phyloP scores from a whole-genome alignment of 2,329 filamentous ascomycete species.

The Didymella pomorum region DNA sequence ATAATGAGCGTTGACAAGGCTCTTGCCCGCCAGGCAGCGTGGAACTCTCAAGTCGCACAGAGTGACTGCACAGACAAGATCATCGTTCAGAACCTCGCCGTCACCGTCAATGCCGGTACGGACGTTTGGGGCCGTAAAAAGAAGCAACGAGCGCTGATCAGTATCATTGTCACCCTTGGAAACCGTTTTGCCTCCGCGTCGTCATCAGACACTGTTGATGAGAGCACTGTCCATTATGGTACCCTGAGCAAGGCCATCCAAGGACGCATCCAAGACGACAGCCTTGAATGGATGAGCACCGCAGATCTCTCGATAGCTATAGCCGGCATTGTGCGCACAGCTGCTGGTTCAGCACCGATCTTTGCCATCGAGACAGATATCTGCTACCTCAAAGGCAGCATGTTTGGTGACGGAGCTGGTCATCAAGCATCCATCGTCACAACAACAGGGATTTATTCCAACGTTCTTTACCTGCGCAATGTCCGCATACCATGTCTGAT shows the following conservation, averaged over 20 bases:
- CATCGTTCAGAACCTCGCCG: constrained; percentile 68
- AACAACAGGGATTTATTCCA: constrained; percentile 28
- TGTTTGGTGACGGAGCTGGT: constrained; percentile 69
- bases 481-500: constrained; percentile 72
- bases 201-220: constrained; percentile 65
- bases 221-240: constrained; percentile 80
- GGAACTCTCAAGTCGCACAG: constrained; percentile 32
- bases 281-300: constrained; percentile 35
- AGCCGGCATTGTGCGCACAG: constrained; percentile 27
- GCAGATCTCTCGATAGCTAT: constrained; percentile 30
- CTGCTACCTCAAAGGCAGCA: constrained; percentile 71
- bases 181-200: constrained; percentile 67
- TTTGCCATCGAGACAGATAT: constrained; percentile 62
- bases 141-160: constrained; percentile 69
- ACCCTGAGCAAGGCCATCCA: constrained; percentile 72
- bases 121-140: constrained; percentile 75
- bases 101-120: constrained; percentile 63
- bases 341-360: constrained; percentile 39
- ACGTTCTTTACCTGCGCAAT: constrained; percentile 61
- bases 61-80: constrained; percentile 55
- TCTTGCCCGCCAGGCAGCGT: constrained; percentile 29
- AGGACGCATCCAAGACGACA: constrained; percentile 51
- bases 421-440: constrained; percentile 51
- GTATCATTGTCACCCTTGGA: constrained; percentile 65
- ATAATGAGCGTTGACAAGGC: constrained; percentile 20